phyloP scores from a whole-genome alignment of 441 rosid species.

The Gossypium gossypioides region DNA sequence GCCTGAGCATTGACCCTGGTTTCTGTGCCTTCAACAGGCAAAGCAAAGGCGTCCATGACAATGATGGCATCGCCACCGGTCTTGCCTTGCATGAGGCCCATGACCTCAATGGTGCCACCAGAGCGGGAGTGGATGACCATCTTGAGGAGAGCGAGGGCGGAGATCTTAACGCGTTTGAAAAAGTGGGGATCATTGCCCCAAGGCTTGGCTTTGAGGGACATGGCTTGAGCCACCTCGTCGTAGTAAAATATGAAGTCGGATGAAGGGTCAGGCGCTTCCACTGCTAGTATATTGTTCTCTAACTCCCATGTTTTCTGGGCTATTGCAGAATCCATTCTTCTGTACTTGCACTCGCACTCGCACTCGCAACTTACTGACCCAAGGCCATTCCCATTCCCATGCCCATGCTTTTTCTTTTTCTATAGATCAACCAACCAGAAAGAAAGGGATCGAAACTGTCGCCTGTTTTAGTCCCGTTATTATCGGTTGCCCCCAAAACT shows the following conservation, averaged over 20 bases:
- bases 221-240: slow-evolving; percentile 58
- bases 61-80: slow-evolving; percentile 89
- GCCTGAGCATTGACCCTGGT: slow-evolving; percentile 98
- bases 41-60: slow-evolving; percentile 98
- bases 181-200: slow-evolving; percentile 92
- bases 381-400: neutral
- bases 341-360: neutral
- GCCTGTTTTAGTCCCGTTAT: neutral
- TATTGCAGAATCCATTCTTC: slow-evolving; percentile 48
- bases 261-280: slow-evolving; percentile 36
- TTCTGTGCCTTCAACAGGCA: slow-evolving; percentile 95
- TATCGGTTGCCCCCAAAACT: neutral
- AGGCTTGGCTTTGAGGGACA: slow-evolving; percentile 78
- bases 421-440: neutral
- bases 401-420: neutral
- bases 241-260: slow-evolving; percentile 77
- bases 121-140: slow-evolving; percentile 99
- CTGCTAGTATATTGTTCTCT: slow-evolving; percentile 67
- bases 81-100: slow-evolving; percentile 98
- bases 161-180: slow-evolving; percentile 89
- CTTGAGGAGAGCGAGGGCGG: slow-evolving; percentile 88
- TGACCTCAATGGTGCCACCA: slow-evolving; percentile 92
- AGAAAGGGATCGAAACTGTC: neutral
- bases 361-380: neutral
- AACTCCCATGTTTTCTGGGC: slow-evolving; percentile 96